Conservation (phyloP, 805 yeast genomes). For the Candida nonsorbophila region DNA sequence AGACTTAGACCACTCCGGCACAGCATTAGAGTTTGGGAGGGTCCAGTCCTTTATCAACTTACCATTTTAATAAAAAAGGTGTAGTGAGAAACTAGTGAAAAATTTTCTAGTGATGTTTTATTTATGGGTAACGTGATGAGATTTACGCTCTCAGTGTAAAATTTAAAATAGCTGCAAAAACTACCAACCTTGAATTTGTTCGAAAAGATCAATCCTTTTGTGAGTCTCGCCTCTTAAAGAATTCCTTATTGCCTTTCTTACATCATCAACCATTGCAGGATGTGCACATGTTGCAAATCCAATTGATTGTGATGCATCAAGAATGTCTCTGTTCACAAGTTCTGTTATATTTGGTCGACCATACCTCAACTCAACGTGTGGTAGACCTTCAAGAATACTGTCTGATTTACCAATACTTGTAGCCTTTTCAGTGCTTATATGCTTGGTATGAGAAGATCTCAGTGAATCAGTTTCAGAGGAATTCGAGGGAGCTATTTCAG, state of each 20-base stretch:
- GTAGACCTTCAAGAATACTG: neutral
- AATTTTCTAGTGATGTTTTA: no score
- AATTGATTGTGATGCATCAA: conserved; percentile 18
- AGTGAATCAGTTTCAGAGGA: conserved; percentile 1
- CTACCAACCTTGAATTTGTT: conserved; percentile 70
- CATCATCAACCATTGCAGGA: conserved; percentile 46
- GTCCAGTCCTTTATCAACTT: conserved; percentile 9
- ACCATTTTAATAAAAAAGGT: conserved; percentile 7
- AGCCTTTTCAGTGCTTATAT: neutral
- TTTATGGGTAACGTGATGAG: no score
- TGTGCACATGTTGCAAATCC: conserved; percentile 61
- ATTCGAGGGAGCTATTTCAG: no score
- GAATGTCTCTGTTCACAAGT: neutral
- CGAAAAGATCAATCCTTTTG: conserved; percentile 61
- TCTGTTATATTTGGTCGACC: neutral
- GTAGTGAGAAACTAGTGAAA: neutral
- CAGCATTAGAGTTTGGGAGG: conserved; percentile 2
- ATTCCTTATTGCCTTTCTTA: conserved; percentile 44
- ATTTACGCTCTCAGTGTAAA: no score
- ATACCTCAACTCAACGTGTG: neutral
- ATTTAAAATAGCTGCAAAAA: no score
- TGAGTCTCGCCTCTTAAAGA: conserved; percentile 32
- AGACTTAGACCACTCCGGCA: conserved; percentile 2
- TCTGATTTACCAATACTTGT: neutral
- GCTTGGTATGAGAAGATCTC: neutral